phyloP scores from a whole-genome alignment of 75 land plant genomes.

The Pseudotsuga menziesii region DNA sequence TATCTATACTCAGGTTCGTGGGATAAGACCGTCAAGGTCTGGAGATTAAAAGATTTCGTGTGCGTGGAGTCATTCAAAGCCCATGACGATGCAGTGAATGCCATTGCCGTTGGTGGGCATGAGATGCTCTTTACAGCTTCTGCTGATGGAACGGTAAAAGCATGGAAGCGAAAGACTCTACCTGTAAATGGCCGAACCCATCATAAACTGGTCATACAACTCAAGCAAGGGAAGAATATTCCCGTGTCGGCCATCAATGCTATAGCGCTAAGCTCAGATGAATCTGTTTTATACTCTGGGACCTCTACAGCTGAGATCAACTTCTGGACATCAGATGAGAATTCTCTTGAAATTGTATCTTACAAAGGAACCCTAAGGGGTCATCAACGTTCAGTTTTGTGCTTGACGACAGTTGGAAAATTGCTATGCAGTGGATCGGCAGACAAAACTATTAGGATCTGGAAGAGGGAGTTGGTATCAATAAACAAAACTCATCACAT shows the following conservation, averaged over 20 bases:
- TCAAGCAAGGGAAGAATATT: constrained; percentile 30
- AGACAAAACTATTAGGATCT: constrained; percentile 66
- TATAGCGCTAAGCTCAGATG: constrained; percentile 46
- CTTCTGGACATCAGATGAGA: constrained; percentile 60
- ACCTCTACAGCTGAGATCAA: constrained; percentile 44
- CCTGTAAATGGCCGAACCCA: not conserved
- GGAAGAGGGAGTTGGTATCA: constrained; percentile 18
- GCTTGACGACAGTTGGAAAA: constrained; percentile 25
- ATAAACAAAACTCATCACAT: constrained; percentile 11
- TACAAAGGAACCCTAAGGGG: constrained; percentile 37
- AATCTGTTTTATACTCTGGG: constrained; percentile 52
- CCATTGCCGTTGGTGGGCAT: constrained; percentile 35
- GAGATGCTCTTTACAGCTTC: constrained; percentile 64
- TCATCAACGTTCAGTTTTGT: constrained; percentile 55
- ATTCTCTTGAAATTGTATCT: constrained; percentile 31
- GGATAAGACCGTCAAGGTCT: constrained; percentile 62
- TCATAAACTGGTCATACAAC: constrained; percentile 35
- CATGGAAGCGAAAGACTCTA: constrained; percentile 29
- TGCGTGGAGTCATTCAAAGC: constrained; percentile 47
- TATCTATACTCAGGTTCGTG: constrained; percentile 79
- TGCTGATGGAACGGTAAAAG: constrained; percentile 53
- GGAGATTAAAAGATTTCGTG: constrained; percentile 21
- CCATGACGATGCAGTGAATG: constrained; percentile 62
- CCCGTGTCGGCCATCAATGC: constrained; percentile 65
- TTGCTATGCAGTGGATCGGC: constrained; percentile 46